Evolutionary conservation across 768 basidiomycete genomes (phyloP).

Genomic region (Gloeostereum incarnatum): DNA sequence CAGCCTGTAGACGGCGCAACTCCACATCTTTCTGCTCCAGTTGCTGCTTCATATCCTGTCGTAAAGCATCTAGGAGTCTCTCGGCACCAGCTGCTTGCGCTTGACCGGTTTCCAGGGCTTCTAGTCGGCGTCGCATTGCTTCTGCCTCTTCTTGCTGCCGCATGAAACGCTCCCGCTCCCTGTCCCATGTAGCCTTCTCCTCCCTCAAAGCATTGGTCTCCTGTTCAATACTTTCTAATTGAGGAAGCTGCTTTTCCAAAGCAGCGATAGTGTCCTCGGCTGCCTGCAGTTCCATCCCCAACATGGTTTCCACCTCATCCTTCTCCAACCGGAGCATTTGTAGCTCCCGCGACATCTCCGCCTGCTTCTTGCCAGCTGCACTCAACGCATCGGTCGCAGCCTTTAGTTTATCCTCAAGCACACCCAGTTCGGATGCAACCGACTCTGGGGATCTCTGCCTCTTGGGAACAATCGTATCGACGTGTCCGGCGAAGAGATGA

Average conservation of each 20-base stretch:
- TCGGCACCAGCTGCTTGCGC: conserved; percentile 32
- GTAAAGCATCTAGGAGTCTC: conserved; percentile 24
- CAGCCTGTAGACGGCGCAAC: conserved; percentile 23
- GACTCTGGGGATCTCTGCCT: conserved; percentile 32
- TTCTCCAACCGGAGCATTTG: conserved; percentile 58
- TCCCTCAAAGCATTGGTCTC: conserved; percentile 37
- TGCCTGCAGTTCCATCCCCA: conserved; percentile 56
- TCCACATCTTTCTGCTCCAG: conserved; percentile 32
- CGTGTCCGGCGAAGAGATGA: conserved; percentile 80
- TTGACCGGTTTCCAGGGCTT: conserved; percentile 30
- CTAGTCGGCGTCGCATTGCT: conserved; percentile 30
- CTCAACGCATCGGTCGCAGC: conserved; percentile 50
- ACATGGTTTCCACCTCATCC: conserved; percentile 53
- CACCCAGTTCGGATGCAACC: conserved; percentile 31
- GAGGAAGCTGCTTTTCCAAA: conserved; percentile 45
- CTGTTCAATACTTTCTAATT: conserved; percentile 36
- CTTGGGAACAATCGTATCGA: conserved; percentile 51
- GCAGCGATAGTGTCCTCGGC: conserved; percentile 57
- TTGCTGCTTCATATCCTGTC: conserved; percentile 21
- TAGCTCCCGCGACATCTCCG: conserved; percentile 52
- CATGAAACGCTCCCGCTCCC: conserved; percentile 24
- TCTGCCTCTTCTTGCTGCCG: conserved; percentile 21
- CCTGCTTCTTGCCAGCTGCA: conserved; percentile 51
- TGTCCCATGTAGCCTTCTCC: conserved; percentile 42
- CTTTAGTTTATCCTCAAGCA: conserved; percentile 58